Base-by-base conservation (phyloP, 83 land plant species). In the Picea engelmannii region DNA sequence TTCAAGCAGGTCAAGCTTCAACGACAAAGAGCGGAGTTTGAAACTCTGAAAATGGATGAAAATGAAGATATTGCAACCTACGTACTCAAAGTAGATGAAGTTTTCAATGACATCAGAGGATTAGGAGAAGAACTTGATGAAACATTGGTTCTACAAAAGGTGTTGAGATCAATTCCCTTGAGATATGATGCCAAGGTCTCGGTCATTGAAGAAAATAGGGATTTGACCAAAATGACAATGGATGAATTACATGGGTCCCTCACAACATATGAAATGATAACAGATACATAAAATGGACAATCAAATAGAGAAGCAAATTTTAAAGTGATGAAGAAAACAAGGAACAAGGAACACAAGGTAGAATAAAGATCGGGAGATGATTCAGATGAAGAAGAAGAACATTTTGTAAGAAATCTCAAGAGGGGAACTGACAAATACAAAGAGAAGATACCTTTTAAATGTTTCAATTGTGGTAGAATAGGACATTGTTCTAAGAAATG, bases 161-260 rank as follows among this genome's bases (percentile, higher is more conserved):
- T 76, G 1, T 5, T 76, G 5, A 8, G 27, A 9, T 47, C 23
- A 4, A 23, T 49, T 11, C 58, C 78, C 5, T 11, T 23, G 1
- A n/a, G 16, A 49, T 76, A 40, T 47, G 78, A 76, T 76, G 23
- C 59, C 2, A 76, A 76, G 20, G 21, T 76, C 6, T 76, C 78
- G 0, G 24, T 55, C 8, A 76, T 47, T 0, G 78, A 76, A 20
- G 59, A 47, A 18, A 15, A 8, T 4, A n/a, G 13, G 13, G 78
- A 76, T 47, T 49, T 76, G 21, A 5, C 16, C 11, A 24, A 9
- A 3, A 17, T 76, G 6, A 18, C 61, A 2, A 49, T 16, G 59
- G 78, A 76, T 47, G 78, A 49, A 13, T 9, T 76, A 52, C 61
- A 76, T 49, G 78, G 59, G 1, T 10, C 21, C 4, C 16, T 76